These are phyloP conservation scores for Domatiomyces catenatus DNA, from an alignment of 2,329 filamentous ascomycete genomes.

Conservation along the genomic window DNA sequence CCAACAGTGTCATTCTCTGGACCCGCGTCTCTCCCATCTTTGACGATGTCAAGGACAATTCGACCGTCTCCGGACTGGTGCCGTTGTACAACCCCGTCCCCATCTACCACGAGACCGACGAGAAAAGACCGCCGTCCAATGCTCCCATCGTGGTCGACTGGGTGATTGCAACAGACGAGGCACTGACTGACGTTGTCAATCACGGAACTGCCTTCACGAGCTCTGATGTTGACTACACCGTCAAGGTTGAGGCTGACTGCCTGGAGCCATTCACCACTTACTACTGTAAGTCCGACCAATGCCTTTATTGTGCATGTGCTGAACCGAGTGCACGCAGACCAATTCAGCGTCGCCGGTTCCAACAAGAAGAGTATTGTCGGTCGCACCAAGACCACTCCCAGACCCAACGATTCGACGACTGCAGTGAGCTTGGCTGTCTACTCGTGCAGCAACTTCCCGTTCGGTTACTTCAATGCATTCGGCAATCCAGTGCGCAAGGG, in stretches of 20 bases:
- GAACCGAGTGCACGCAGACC: slow-evolving; percentile 35
- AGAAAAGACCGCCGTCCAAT: slow-evolving; percentile 39
- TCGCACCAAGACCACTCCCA: slow-evolving; percentile 54
- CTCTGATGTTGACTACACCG: slow-evolving; percentile 59
- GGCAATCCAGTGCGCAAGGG: slow-evolving; percentile 43
- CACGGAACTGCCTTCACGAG: slow-evolving; percentile 51
- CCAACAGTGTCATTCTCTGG: slow-evolving; percentile 31
- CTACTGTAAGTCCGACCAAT: slow-evolving; percentile 9
- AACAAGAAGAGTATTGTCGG: slow-evolving; percentile 47
- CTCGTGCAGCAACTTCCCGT: slow-evolving; percentile 54
- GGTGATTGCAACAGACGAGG: slow-evolving; percentile 38
- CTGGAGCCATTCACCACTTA: slow-evolving; percentile 50
- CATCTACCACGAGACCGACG: slow-evolving; percentile 33
- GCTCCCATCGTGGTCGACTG: slow-evolving; percentile 54
- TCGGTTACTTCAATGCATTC: slow-evolving; percentile 18
- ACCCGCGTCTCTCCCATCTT: slow-evolving; percentile 27
- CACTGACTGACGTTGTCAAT: slow-evolving; percentile 35
- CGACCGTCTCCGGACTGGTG: slow-evolving; percentile 42
- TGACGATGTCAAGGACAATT: slow-evolving; percentile 34
- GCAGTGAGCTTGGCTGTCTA: slow-evolving; percentile 51
- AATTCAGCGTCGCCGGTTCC: slow-evolving; percentile 53
- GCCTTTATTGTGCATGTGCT: background rate
- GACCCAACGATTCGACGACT: slow-evolving; percentile 39
- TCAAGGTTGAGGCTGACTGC: slow-evolving; percentile 51
- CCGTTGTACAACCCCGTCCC: slow-evolving; percentile 34